phyloP scores from a whole-genome alignment of 352 stramenopile species.

The Thalassiosira hispida region DNA sequence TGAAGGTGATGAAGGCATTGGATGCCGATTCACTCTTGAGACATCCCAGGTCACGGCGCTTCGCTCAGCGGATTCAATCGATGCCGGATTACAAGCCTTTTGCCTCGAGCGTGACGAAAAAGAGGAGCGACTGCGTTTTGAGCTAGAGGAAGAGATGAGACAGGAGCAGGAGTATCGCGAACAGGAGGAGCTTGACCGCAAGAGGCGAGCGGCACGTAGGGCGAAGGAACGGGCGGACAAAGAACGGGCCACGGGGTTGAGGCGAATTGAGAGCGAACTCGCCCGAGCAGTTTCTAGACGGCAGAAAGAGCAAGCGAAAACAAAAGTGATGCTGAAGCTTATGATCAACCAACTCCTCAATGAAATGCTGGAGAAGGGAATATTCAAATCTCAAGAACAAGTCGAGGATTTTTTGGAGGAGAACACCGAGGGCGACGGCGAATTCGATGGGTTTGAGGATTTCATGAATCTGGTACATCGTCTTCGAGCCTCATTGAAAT shows the following conservation, averaged over 20 bases:
- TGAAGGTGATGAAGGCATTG: slow-evolving; percentile 14
- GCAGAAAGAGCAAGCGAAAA: too few species aligned
- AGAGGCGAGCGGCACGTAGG: slow-evolving; percentile 15
- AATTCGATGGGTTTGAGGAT: slow-evolving; percentile 16
- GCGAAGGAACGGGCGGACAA: slow-evolving; percentile 16
- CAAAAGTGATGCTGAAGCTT: background rate
- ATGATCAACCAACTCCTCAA: too few species aligned
- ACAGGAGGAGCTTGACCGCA: slow-evolving; percentile 20
- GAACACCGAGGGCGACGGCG: background rate
- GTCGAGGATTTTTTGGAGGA: too few species aligned
- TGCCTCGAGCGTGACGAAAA: slow-evolving; percentile 5
- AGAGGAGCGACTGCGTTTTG: slow-evolving; percentile 11
- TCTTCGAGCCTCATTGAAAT: too few species aligned
- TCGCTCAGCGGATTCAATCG: slow-evolving; percentile 16
- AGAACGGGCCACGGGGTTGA: slow-evolving; percentile 13
- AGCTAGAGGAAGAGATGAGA: slow-evolving; percentile 1
- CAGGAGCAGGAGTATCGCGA: background rate
- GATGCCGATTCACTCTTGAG: slow-evolving; percentile 5
- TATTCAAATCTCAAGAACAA: too few species aligned
- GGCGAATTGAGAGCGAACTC: background rate
- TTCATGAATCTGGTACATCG: too few species aligned
- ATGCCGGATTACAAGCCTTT: slow-evolving; percentile 23
- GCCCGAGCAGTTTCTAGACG: too few species aligned
- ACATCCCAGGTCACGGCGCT: slow-evolving; percentile 13
- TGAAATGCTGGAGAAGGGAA: too few species aligned